These are phyloP conservation scores for Salicornia ramosissima DNA, from an alignment of 148 eudicot genomes.

Conservation along the genomic window DNA sequence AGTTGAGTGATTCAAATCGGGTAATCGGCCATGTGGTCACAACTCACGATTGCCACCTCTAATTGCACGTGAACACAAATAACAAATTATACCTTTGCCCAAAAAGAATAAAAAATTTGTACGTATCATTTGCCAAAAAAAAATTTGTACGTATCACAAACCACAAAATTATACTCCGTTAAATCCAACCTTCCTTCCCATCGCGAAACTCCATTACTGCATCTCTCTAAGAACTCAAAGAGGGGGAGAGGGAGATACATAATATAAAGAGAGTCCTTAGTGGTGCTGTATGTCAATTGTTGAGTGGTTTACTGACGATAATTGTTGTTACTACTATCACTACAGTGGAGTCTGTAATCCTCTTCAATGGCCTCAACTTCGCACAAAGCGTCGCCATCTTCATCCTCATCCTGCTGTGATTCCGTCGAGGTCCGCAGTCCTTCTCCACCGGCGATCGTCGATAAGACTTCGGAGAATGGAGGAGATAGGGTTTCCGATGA, in stretches of 20 bases:
- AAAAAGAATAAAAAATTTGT: too few species aligned
- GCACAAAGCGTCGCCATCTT: conserved; percentile 40
- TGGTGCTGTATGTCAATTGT: conserved; percentile 38
- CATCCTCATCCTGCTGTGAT: conserved; percentile 14
- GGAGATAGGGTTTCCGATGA: conserved; percentile 11
- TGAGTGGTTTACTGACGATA: conserved; percentile 14
- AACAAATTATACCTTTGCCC: too few species aligned
- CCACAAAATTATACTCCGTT: too few species aligned
- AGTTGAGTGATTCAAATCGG: too few species aligned
- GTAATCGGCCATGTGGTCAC: too few species aligned
- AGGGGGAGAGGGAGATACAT: not conserved
- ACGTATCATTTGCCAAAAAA: too few species aligned
- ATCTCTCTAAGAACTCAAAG: not conserved
- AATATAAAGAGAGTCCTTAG: not conserved
- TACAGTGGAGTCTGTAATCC: conserved; percentile 32
- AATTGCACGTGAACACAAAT: too few species aligned
- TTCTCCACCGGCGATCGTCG: conserved; percentile 5
- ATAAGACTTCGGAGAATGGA: conserved; percentile 1
- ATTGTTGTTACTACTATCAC: conserved; percentile 11
- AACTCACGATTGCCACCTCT: too few species aligned
- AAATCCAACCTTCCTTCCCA: not conserved
- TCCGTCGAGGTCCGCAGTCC: not conserved
- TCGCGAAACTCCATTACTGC: not conserved
- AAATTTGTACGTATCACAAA: too few species aligned
- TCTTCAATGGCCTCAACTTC: conserved; percentile 52